Evolutionary conservation across 2,329 filamentous ascomycete species (phyloP), one percentile per base, ranked within the genome.

Genomic region (Triangularia verruculosa): DNA sequence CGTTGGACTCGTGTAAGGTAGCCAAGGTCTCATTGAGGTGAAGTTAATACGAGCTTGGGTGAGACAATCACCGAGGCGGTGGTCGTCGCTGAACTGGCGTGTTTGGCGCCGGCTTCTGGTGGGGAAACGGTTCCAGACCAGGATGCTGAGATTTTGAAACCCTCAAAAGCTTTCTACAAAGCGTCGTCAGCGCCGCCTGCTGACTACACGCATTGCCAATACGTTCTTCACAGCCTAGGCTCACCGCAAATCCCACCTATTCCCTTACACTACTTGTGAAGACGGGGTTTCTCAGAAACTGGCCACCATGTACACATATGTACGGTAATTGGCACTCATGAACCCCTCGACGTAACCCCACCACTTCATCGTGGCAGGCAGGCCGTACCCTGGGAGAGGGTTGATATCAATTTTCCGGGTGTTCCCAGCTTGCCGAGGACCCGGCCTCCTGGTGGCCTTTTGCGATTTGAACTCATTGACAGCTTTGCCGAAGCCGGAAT

Each of bases 1-100:
- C n/a, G 39, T 47, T 47, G 39, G 39, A 47, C 20, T 47, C 39
- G 39, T 47, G 39, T 47, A n/a, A n/a, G n/a, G 27, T 9, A 47
- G 39, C 39, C 39, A 47, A 47, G 39, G 39, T 47, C 39, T 47
- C 39, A 47, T 47, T 47, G 39, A 47, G 39, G 39, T 43, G 32
- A 58, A 22, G 17, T 53, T n/a, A 63, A 66, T 66, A 66, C 64
- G 64, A 66, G 59, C 47, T 61, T 20, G 39, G 34, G 60, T 62
- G 59, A 64, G 64, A 66, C 61, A 66, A 59, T 64, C 57, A 43
- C 28, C 32, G 55, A 61, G 60, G 59, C 56, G 27, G 39, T 17
- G n/a, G 39, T 20, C n/a, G 39, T 47, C n/a, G 39, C 43, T n/a
- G 17, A 51, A 25, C 25, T 20, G 24, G 61, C 34, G 9, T 25